phyloP scores from a whole-genome alignment of 306 rosid genomes.

The Corylus americana region DNA sequence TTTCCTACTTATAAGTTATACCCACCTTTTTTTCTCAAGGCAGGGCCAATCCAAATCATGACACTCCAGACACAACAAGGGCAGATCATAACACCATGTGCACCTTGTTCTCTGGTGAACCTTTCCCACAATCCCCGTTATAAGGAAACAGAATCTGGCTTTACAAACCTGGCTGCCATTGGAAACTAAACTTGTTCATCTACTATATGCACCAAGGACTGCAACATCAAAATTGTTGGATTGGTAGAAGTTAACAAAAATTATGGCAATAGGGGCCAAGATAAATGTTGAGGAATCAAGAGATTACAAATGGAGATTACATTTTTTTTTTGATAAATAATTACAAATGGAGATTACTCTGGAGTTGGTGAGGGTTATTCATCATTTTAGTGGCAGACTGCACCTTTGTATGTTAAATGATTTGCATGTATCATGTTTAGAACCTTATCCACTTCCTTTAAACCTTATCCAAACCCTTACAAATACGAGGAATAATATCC shows the following conservation, averaged over 20 bases:
- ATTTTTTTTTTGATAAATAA: background rate
- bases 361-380: background rate
- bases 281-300: background rate
- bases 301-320: background rate
- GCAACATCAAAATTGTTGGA: background rate
- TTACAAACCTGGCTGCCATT: background rate
- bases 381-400: background rate
- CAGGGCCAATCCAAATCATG: background rate
- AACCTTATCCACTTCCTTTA: background rate
- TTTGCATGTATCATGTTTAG: background rate
- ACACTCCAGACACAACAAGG: background rate
- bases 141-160: background rate
- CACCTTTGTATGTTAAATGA: background rate
- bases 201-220: background rate
- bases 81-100: background rate
- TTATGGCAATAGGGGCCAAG: background rate
- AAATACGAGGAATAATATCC: background rate
- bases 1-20: background rate
- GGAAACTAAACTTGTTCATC: background rate
- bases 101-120: background rate
- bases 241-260: background rate
- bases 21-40: too few species aligned
- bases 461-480: background rate
- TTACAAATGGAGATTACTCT: background rate
- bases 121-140: background rate